Evolutionary conservation across 2,329 filamentous ascomycete genomes (phyloP).

Genomic region (Xylaria sp.): DNA sequence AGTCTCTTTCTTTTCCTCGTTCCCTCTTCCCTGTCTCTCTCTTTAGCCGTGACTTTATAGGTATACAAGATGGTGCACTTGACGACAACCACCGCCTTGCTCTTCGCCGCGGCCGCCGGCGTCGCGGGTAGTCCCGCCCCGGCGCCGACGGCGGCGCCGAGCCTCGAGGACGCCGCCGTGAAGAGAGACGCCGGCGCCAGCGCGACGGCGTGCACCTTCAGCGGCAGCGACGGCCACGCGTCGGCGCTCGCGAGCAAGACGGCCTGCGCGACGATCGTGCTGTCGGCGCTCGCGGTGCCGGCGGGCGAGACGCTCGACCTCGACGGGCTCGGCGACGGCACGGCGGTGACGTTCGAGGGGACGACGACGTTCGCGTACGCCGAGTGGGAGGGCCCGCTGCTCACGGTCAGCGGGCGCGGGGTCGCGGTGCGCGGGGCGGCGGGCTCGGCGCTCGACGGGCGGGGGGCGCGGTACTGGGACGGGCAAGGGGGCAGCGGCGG

Average conservation of each 20-base stretch:
- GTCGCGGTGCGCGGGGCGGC: slow-evolving; percentile 56
- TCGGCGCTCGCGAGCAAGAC: slow-evolving; percentile 51
- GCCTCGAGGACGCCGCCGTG: not conserved
- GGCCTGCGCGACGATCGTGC: slow-evolving; percentile 56
- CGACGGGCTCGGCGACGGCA: slow-evolving; percentile 26
- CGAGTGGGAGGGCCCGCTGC: slow-evolving; percentile 66
- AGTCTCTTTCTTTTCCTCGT: too few species aligned
- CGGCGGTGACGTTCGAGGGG: slow-evolving; percentile 61
- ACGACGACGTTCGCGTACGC: slow-evolving; percentile 69
- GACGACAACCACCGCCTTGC: not conserved
- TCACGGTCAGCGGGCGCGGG: slow-evolving; percentile 60
- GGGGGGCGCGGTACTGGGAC: slow-evolving; percentile 64
- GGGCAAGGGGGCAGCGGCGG: slow-evolving; percentile 61
- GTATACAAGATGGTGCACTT: not conserved
- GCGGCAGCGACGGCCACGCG: slow-evolving; percentile 43
- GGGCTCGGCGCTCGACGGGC: slow-evolving; percentile 58
- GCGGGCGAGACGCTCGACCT: slow-evolving; percentile 59
- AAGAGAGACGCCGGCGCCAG: not conserved
- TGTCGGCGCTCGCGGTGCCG: slow-evolving; percentile 58
- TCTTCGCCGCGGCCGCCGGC: not conserved
- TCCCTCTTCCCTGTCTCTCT: too few species aligned
- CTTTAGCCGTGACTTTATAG: not conserved
- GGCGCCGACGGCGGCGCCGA: not conserved
- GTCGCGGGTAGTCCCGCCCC: not conserved
- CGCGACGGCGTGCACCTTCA: slow-evolving; percentile 55